Conservation (phyloP, 2,329 filamentous ascomycete species). For the Aspergillus sp. region DNA sequence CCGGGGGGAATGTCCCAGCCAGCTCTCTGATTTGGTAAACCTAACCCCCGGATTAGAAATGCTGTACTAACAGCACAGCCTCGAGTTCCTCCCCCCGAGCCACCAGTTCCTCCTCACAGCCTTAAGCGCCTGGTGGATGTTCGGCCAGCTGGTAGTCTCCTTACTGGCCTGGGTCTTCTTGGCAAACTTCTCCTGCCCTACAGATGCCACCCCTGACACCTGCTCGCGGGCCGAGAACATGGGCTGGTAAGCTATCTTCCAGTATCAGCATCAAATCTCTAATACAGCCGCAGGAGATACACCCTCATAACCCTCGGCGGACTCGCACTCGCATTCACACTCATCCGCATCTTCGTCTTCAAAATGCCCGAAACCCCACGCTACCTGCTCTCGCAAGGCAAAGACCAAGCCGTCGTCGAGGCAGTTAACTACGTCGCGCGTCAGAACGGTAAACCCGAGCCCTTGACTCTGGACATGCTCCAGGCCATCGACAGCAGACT, state of each 20-base stretch:
- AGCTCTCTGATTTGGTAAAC: constrained; percentile 28
- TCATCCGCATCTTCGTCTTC: constrained; percentile 29
- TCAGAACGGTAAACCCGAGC: constrained; percentile 27
- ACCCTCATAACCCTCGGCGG: constrained; percentile 28
- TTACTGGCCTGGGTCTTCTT: constrained; percentile 31
- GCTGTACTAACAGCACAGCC: background rate
- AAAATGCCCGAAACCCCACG: constrained; percentile 30
- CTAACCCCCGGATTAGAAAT: background rate
- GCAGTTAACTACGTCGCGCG: constrained; percentile 44
- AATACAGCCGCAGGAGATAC: constrained; percentile 20
- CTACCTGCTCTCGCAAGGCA: constrained; percentile 29
- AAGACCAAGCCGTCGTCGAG: constrained; percentile 50
- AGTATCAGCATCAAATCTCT: background rate
- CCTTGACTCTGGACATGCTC: constrained; percentile 32
- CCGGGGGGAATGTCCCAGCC: constrained; percentile 28
- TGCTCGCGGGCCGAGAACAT: constrained; percentile 26
- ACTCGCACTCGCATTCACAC: constrained; percentile 25
- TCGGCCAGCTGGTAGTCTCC: constrained; percentile 44
- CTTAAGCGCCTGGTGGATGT: constrained; percentile 51
- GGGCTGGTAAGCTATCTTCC: constrained; percentile 25
- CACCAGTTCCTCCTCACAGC: constrained; percentile 33
- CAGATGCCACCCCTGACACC: constrained; percentile 22
- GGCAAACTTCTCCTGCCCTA: constrained; percentile 30
- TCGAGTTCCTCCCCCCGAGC: constrained; percentile 30
- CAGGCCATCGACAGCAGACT: constrained; percentile 28